Conservation (phyloP, 2,329 filamentous ascomycete species). For the Fusarium agapanthi region DNA sequence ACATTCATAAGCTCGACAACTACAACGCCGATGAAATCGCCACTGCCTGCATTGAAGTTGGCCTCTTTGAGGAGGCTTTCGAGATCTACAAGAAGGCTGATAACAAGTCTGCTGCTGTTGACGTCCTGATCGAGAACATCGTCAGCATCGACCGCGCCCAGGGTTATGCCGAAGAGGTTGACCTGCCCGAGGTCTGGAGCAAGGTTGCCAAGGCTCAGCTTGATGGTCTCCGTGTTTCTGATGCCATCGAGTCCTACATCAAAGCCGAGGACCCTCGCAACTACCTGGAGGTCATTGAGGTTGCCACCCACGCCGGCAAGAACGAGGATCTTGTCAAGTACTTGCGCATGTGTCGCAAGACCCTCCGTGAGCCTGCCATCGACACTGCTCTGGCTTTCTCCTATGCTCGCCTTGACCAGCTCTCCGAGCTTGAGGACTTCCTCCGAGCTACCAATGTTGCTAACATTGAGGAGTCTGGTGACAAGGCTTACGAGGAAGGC, state of each 20-base stretch:
- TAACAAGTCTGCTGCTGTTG: constrained; percentile 85
- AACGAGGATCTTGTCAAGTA: constrained; percentile 98
- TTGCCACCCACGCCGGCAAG: constrained; percentile 93
- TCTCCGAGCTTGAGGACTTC: constrained; percentile 96
- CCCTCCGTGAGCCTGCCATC: constrained; percentile 88
- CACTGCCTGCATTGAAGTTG: constrained; percentile 90
- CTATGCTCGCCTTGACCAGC: constrained; percentile 90
- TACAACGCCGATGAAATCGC: constrained; percentile 95
- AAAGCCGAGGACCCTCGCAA: constrained; percentile 93
- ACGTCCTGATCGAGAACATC: constrained; percentile 93
- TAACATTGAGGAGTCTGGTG: constrained; percentile 94
- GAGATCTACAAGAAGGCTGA: constrained; percentile 98
- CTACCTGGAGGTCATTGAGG: constrained; percentile 95
- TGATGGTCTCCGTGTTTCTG: constrained; percentile 90
- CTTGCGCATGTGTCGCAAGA: constrained; percentile 97
- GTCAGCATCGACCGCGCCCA: constrained; percentile 98
- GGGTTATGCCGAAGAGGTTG: constrained; percentile 93
- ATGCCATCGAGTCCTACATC: constrained; percentile 97
- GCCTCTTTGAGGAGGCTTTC: constrained; percentile 95
- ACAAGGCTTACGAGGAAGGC: constrained; percentile 96
- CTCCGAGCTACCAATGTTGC: constrained; percentile 91
- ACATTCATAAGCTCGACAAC: constrained; percentile 88
- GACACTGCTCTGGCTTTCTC: constrained; percentile 95
- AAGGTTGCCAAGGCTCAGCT: constrained; percentile 98
- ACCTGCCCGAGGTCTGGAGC: constrained; percentile 96